Evolutionary conservation across 805 yeast genomes (phyloP).

Genomic region (Starmera pachycereana): DNA sequence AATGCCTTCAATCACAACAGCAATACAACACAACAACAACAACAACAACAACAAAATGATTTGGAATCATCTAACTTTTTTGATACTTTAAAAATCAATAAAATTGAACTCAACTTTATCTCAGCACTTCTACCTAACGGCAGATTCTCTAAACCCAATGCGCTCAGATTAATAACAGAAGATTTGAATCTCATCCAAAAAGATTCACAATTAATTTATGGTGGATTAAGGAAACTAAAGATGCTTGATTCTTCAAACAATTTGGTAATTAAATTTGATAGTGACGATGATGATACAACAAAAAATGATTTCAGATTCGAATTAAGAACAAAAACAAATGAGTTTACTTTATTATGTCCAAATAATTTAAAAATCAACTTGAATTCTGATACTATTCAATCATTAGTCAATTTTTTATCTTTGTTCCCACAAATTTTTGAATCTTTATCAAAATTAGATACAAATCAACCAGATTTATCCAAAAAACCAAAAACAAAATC

Average conservation of each 20-base stretch:
- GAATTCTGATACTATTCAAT: constrained; percentile 12
- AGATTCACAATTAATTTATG: constrained; percentile 31
- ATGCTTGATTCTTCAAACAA: constrained; percentile 16
- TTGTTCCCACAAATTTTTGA: constrained; percentile 18
- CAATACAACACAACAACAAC: not conserved
- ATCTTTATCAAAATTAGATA: constrained; percentile 10
- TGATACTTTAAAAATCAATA: constrained; percentile 27
- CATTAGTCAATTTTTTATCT: constrained; percentile 19
- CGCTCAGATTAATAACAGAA: constrained; percentile 18
- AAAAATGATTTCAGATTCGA: constrained; percentile 49
- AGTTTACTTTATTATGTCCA: constrained; percentile 32
- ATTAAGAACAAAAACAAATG: constrained; percentile 22
- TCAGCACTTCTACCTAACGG: constrained; percentile 36
- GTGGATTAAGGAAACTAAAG: constrained; percentile 32
- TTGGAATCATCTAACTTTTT: constrained; percentile 15
- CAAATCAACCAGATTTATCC: not conserved
- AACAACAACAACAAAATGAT: no score
- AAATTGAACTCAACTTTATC: constrained; percentile 31
- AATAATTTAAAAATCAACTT: constrained; percentile 24
- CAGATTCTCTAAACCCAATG: constrained; percentile 25
- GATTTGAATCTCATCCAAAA: constrained; percentile 33
- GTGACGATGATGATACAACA: constrained; percentile 7
- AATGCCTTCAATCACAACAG: not conserved
- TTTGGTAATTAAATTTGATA: constrained; percentile 18
- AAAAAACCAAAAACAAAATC: constrained; percentile 1